A percentile compares a stretch with the other conserved stretches of the same genome.
Evolutionary conservation across 2,329 filamentous ascomycete genomes (phyloP).

Genomic region (Aspergillus aculeatus): DNA sequence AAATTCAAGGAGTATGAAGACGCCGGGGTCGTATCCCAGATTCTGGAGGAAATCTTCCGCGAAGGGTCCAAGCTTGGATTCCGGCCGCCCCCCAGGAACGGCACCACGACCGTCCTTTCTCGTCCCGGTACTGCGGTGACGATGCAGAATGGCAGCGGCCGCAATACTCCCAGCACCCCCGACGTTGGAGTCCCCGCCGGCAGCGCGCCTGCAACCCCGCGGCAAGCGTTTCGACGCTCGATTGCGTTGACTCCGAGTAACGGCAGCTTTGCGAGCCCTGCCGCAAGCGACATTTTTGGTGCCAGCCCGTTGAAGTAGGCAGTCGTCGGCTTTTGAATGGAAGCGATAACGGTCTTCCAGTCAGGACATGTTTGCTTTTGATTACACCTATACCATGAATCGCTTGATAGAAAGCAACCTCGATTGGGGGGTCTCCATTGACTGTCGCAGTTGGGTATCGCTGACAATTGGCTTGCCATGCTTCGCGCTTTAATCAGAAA

Average conservation of each 20-base stretch:
- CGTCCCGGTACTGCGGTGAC: constrained; percentile 42
- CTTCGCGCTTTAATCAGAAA: neutral
- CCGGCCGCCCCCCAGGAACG: constrained; percentile 52
- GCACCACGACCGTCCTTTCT: constrained; percentile 31
- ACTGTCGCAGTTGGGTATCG: neutral
- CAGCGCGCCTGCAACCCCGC: constrained; percentile 42
- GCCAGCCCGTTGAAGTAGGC: constrained; percentile 40
- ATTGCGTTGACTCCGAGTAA: constrained; percentile 45
- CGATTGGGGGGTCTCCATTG: neutral
- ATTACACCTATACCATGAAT: neutral
- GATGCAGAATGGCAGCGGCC: constrained; percentile 39
- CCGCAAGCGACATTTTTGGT: constrained; percentile 39
- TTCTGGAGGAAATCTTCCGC: constrained; percentile 82
- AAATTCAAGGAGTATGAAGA: constrained; percentile 90
- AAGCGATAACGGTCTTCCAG: constrained; percentile 3
- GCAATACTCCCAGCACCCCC: constrained; percentile 44
- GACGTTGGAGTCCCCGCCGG: constrained; percentile 28
- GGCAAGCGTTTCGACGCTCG: constrained; percentile 43
- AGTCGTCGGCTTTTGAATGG: neutral
- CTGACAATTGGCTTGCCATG: neutral
- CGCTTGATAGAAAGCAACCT: neutral
- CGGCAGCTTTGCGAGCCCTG: constrained; percentile 40
- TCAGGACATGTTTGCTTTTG: neutral
- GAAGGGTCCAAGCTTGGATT: constrained; percentile 60
- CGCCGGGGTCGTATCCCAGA: constrained; percentile 76